These are phyloP conservation scores for Tricladium varicosporioides DNA, from an alignment of 2,329 filamentous ascomycete genomes.

Conservation along the genomic window DNA sequence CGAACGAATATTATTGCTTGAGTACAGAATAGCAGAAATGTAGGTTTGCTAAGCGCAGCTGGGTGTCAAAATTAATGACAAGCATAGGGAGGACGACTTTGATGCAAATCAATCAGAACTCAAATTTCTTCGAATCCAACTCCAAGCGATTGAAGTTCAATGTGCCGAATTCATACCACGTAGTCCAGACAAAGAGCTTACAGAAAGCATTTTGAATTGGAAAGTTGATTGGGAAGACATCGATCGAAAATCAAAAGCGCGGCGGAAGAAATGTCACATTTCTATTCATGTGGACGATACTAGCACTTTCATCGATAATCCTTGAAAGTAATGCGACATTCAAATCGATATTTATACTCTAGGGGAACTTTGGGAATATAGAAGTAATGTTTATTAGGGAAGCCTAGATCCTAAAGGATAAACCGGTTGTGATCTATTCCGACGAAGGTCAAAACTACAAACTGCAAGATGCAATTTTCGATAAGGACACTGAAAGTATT, in stretches of 20 bases:
- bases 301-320: too few species aligned
- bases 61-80: conserved; percentile 25
- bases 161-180: conserved; percentile 46
- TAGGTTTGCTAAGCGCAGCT: conserved; percentile 33
- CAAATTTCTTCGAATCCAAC: conserved; percentile 58
- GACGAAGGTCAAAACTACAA: too few species aligned
- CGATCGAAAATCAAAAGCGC: conserved; percentile 39
- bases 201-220: conserved; percentile 58
- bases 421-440: too few species aligned
- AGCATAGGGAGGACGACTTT: conserved; percentile 51
- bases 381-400: too few species aligned
- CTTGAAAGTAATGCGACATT: too few species aligned
- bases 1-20: conserved; percentile 57
- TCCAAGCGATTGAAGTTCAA: conserved; percentile 61
- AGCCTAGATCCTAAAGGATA: too few species aligned
- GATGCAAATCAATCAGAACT: conserved; percentile 59
- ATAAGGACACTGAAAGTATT: too few species aligned
- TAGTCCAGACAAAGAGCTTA: conserved; percentile 54
- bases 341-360: too few species aligned
- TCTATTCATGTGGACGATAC: not conserved
- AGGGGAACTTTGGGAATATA: too few species aligned
- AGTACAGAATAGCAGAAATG: conserved; percentile 57
- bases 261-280: conserved; percentile 20
- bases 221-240: conserved; percentile 57
- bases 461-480: too few species aligned